phyloP scores from a whole-genome alignment of 768 basidiomycete species.

The Leucocoprinus sp. region DNA sequence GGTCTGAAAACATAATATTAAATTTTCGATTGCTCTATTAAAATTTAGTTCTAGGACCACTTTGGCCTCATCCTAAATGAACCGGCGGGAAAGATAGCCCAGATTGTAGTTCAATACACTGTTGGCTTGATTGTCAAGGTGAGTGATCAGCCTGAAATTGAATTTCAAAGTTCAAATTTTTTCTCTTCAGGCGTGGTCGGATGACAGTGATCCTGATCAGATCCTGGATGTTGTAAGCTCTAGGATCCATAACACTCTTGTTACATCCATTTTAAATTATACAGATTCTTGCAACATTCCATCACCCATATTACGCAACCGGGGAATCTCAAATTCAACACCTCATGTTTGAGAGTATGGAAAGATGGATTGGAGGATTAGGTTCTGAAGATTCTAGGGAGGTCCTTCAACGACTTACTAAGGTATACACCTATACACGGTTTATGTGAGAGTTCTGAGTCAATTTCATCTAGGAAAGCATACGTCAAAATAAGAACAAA shows the following conservation, averaged over 20 bases:
- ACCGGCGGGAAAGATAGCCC: slow-evolving; percentile 67
- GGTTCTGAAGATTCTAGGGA: slow-evolving; percentile 33
- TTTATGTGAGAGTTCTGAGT: not conserved
- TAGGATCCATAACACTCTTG: too few relatives aligned
- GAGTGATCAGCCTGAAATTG: slow-evolving; percentile 3
- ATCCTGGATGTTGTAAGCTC: slow-evolving; percentile 35
- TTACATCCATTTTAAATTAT: not conserved
- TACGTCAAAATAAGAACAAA: slow-evolving; percentile 49
- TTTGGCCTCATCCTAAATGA: slow-evolving; percentile 67
- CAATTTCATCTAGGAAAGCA: slow-evolving; percentile 33
- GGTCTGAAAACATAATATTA: slow-evolving; percentile 22
- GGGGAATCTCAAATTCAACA: slow-evolving; percentile 47
- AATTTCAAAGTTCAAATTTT: not conserved
- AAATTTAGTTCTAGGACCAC: slow-evolving; percentile 41
- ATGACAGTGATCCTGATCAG: slow-evolving; percentile 33
- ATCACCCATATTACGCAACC: slow-evolving; percentile 59
- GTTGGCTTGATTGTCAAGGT: slow-evolving; percentile 53
- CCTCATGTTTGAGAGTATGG: slow-evolving; percentile 50
- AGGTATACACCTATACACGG: slow-evolving; percentile 26
- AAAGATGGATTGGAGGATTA: slow-evolving; percentile 44
- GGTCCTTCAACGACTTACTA: slow-evolving; percentile 42
- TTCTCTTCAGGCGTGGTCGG: slow-evolving; percentile 36
- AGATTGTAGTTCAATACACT: slow-evolving; percentile 53
- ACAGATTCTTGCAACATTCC: slow-evolving; percentile 56
- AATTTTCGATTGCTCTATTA: not conserved